phyloP scores from a whole-genome alignment of 2,329 filamentous ascomycete species.

The Talaromyces sp. region DNA sequence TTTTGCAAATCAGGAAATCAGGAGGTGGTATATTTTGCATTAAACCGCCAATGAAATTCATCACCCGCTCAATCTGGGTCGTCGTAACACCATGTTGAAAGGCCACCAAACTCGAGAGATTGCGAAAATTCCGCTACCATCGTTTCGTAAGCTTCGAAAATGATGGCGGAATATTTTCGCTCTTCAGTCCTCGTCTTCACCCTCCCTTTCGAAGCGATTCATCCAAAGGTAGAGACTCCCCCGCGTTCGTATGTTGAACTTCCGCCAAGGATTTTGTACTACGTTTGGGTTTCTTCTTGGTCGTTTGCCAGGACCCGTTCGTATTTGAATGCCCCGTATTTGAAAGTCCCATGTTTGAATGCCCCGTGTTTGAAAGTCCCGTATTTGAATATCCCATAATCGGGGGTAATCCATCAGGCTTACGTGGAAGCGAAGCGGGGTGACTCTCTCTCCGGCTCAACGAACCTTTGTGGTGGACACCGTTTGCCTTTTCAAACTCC shows the following conservation, averaged over 20 bases:
- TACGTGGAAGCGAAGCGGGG: conserved; percentile 23
- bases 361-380: too few relatives aligned
- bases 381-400: neutral
- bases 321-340: conserved; percentile 16
- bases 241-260: conserved; percentile 20
- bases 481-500: conserved; percentile 33
- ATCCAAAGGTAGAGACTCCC: conserved; percentile 38
- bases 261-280: conserved; percentile 32
- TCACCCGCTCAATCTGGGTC: neutral
- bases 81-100: neutral
- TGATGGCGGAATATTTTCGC: neutral
- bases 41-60: conserved; percentile 3
- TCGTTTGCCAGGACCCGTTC: conserved; percentile 39
- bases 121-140: neutral
- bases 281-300: conserved; percentile 40
- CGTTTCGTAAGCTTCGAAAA: neutral
- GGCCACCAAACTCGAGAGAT: neutral
- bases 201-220: conserved; percentile 44
- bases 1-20: neutral
- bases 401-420: conserved; percentile 27
- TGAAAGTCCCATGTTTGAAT: too few relatives aligned
- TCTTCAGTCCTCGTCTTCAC: conserved; percentile 20
- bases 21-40: conserved; percentile 1
- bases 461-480: conserved; percentile 24
- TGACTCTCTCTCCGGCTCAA: conserved; percentile 28